Conservation (phyloP, 495 filamentous ascomycete genomes). For the Talaromyces liani region DNA sequence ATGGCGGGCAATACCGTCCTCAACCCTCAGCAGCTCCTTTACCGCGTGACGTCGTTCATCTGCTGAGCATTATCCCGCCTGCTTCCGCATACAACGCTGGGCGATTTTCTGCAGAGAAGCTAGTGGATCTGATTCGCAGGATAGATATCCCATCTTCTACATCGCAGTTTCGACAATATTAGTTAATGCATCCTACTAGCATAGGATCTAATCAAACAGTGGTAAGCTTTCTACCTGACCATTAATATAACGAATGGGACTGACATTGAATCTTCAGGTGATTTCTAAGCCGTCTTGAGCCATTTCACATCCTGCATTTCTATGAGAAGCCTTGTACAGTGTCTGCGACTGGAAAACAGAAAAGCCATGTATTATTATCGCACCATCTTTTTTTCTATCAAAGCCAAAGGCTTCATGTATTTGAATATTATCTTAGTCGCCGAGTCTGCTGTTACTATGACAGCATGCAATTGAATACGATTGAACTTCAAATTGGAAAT, state of each 20-base stretch:
- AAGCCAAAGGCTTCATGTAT: background rate
- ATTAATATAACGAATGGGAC: background rate
- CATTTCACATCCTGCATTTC: background rate
- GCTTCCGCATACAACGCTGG: conserved; percentile 62
- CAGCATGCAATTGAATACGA: background rate
- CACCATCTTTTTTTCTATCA: background rate
- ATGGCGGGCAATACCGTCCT: conserved; percentile 32
- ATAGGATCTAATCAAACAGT: conserved; percentile 20
- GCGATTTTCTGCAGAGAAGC: conserved; percentile 58
- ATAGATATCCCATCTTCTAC: conserved; percentile 54
- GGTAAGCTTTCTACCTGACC: conserved; percentile 20
- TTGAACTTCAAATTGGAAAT: background rate
- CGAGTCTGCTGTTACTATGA: background rate
- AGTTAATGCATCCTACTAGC: conserved; percentile 25
- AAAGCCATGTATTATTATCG: background rate
- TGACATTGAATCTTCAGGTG: background rate
- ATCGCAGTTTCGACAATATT: conserved; percentile 29
- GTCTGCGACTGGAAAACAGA: background rate
- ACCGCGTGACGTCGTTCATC: conserved; percentile 72
- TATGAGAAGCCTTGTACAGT: background rate
- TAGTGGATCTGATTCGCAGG: conserved; percentile 66
- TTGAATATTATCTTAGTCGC: background rate
- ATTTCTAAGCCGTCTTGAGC: background rate
- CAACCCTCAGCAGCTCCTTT: conserved; percentile 45
- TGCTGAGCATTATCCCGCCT: conserved; percentile 75